Conservation (phyloP, 169 alveolate genomes). For the Cryptosporidium ryanae region DNA sequence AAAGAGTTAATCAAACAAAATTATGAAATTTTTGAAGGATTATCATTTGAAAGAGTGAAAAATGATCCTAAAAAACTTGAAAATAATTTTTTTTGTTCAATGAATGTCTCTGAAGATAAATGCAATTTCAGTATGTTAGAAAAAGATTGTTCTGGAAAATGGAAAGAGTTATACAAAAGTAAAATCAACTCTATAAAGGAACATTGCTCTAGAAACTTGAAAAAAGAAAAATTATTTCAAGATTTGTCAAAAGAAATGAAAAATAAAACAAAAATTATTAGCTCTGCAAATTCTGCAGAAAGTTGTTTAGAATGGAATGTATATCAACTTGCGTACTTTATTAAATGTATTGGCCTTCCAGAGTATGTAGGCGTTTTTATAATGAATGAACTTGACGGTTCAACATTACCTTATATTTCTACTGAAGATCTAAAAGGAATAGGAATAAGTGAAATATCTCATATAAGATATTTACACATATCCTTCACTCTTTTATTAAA, state of each 20-base stretch:
- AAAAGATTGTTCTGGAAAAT: background rate
- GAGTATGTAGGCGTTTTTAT: constrained; percentile 75
- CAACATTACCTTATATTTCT: constrained; percentile 77
- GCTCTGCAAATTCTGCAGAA: constrained; percentile 73
- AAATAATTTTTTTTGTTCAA: background rate
- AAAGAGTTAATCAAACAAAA: background rate
- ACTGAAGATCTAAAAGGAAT: constrained; percentile 75
- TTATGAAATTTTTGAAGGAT: background rate
- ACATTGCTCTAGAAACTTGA: background rate
- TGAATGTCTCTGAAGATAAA: background rate
- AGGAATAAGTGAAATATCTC: constrained; percentile 74
- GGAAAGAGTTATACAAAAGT: background rate
- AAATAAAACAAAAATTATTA: constrained; percentile 22
- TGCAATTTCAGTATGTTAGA: background rate
- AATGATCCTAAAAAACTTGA: constrained; percentile 6
- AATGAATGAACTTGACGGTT: constrained; percentile 78
- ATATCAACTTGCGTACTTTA: constrained; percentile 77
- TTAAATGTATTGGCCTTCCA: constrained; percentile 77
- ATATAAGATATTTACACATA: constrained; percentile 72
- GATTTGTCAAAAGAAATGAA: constrained; percentile 29
- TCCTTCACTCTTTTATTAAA: constrained; percentile 74
- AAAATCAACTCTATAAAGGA: background rate
- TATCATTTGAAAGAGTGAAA: constrained; percentile 5
- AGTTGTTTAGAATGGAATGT: constrained; percentile 78
- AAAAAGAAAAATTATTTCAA: constrained; percentile 4